Evolutionary conservation across 2,329 filamentous ascomycete genomes (phyloP).

Genomic region (Neospermospora avenae): DNA sequence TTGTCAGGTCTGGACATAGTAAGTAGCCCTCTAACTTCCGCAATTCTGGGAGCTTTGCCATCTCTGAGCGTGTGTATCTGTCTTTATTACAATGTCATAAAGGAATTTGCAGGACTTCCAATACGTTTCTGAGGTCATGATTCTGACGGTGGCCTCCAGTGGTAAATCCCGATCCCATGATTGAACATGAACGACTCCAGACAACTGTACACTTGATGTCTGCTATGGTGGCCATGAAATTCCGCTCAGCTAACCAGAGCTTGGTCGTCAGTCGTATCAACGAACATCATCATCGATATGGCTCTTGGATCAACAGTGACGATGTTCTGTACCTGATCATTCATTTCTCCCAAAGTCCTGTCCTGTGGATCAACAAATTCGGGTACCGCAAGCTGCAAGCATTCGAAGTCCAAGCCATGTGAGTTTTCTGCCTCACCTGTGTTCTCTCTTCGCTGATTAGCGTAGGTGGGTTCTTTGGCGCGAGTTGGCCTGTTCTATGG

Average conservation of each 20-base stretch:
- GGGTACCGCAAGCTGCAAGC: slow-evolving; percentile 16
- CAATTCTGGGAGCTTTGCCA: not conserved
- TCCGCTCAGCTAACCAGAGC: slow-evolving; percentile 11
- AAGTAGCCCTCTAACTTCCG: not conserved
- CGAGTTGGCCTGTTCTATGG: slow-evolving; percentile 15
- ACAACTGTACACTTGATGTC: slow-evolving; percentile 14
- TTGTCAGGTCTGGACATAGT: slow-evolving; percentile 13
- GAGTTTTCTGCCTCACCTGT: slow-evolving; percentile 6
- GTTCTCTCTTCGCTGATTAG: not conserved
- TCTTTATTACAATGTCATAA: no score
- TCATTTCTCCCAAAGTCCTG: slow-evolving; percentile 11
- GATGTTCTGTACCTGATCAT: slow-evolving; percentile 19
- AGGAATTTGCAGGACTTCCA: not conserved
- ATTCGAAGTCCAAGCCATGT: slow-evolving; percentile 17
- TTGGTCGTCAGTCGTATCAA: slow-evolving; percentile 16
- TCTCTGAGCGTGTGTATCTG: not conserved
- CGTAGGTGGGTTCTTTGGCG: slow-evolving; percentile 18
- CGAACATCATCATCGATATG: slow-evolving; percentile 20
- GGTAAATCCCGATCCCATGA: slow-evolving; percentile 12
- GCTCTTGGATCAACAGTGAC: slow-evolving; percentile 15
- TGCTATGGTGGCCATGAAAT: slow-evolving; percentile 9
- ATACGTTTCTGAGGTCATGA: not conserved
- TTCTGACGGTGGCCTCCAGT: not conserved
- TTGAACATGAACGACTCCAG: slow-evolving; percentile 17
- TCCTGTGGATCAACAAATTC: slow-evolving; percentile 11